A percentile compares a stretch with the other conserved stretches of the same genome.
These are phyloP conservation scores for Annona cherimola DNA, from an alignment of 164 flowering plant genomes.

Conservation along the genomic window DNA sequence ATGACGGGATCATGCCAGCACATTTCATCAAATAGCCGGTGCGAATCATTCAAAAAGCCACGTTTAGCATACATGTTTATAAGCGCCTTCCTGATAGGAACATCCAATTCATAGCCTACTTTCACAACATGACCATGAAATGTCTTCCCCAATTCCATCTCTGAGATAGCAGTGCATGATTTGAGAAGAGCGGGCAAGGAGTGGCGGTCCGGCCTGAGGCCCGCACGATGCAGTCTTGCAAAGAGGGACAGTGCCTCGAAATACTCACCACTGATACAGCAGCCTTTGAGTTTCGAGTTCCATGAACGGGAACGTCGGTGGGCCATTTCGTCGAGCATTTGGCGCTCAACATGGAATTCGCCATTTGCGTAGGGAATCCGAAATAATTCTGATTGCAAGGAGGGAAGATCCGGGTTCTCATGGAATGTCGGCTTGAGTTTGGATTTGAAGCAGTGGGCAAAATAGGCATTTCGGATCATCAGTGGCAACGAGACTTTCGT, in stretches of 20 bases:
- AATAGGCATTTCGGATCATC: background rate
- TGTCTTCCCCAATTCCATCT: conserved; percentile 38
- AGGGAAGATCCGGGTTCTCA: background rate
- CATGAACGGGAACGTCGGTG: conserved; percentile 11
- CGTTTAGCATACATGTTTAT: conserved; percentile 83
- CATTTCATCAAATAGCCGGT: conserved; percentile 38
- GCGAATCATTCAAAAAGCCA: conserved; percentile 39
- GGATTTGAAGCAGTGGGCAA: background rate
- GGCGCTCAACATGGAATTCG: background rate
- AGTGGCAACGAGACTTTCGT: background rate
- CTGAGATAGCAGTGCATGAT: conserved; percentile 45
- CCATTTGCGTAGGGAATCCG: background rate
- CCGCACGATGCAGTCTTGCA: background rate
- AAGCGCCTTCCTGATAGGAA: conserved; percentile 43
- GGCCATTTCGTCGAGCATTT: conserved; percentile 7
- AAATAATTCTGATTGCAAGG: background rate
- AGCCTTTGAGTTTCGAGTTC: conserved; percentile 12
- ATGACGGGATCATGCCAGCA: conserved; percentile 40
- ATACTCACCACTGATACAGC: conserved; percentile 11
- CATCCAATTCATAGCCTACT: conserved; percentile 42
- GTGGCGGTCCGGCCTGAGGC: conserved; percentile 22
- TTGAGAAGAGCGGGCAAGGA: conserved; percentile 49
- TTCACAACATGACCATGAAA: conserved; percentile 50
- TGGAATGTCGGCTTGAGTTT: background rate
- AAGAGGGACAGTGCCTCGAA: conserved; percentile 13